Evolutionary conservation across 2,329 filamentous ascomycete species (phyloP).

Genomic region (Teratosphaeria nubilosa): DNA sequence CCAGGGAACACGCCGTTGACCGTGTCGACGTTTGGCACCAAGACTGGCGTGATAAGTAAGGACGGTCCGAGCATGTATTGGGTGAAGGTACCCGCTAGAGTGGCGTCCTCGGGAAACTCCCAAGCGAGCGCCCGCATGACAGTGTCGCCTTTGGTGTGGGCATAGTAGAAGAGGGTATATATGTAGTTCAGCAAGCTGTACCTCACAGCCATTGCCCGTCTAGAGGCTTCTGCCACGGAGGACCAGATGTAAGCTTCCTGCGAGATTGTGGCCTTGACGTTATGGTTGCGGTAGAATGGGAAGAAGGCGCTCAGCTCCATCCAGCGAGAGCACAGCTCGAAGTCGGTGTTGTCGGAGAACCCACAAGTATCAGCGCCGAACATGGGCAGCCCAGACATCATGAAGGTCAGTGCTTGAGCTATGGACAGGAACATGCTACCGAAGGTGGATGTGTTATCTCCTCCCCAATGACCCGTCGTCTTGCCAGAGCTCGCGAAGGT

Average conservation of each 20-base stretch:
- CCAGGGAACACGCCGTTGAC: constrained; percentile 63
- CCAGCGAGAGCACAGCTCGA: constrained; percentile 21
- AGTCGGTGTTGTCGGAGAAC: constrained; percentile 19
- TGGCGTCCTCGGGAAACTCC: constrained; percentile 61
- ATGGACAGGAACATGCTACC: constrained; percentile 20
- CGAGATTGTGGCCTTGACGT: constrained; percentile 44
- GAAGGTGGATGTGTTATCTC: constrained; percentile 18
- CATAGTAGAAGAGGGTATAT: constrained; percentile 61
- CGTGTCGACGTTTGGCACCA: constrained; percentile 46
- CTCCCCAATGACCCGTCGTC: constrained; percentile 18
- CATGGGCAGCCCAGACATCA: constrained; percentile 18
- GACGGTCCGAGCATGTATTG: constrained; percentile 60
- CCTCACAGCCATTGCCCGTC: constrained; percentile 55
- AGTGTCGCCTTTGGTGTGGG: constrained; percentile 53
- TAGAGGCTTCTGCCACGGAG: constrained; percentile 50
- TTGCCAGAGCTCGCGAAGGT: constrained; percentile 16
- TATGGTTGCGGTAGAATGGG: constrained; percentile 66
- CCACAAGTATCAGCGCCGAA: constrained; percentile 22
- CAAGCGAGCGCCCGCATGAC: constrained; percentile 62
- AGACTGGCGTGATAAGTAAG: constrained; percentile 55
- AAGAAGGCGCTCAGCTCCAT: constrained; percentile 52
- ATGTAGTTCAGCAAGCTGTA: constrained; percentile 63
- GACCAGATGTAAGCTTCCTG: constrained; percentile 63
- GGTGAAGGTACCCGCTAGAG: constrained; percentile 50
- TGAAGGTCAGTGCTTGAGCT: constrained; percentile 12